Conservation (phyloP, 352 stramenopile genomes). For the Globisporangium irregulare region DNA sequence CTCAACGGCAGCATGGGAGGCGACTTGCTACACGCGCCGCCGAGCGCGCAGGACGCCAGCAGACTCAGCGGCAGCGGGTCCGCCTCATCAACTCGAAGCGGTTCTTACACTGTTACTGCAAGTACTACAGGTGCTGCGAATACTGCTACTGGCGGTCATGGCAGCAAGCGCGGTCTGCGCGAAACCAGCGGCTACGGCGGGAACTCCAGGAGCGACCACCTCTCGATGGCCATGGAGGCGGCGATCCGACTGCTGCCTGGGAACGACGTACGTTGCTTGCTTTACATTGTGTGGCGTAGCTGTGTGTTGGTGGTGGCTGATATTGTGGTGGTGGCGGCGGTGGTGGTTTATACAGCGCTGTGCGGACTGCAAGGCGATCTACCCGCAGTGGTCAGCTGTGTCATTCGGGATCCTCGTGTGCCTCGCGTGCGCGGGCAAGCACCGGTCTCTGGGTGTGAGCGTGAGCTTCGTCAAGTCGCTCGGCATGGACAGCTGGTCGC, state of each 20-base stretch:
- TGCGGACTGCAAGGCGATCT: constrained; percentile 76
- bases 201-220: constrained; percentile 21
- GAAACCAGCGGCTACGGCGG: constrained; percentile 6
- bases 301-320: background rate
- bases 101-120: background rate
- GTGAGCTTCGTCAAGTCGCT: constrained; percentile 86
- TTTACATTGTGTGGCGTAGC: background rate
- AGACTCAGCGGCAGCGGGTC: background rate
- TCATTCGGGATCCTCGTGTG: constrained; percentile 84
- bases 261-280: constrained; percentile 58
- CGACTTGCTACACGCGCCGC: constrained; percentile 1
- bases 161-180: constrained; percentile 1
- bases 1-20: background rate
- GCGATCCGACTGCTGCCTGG: constrained; percentile 62
- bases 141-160: background rate
- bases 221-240: constrained; percentile 49
- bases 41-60: background rate
- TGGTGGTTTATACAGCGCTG: constrained; percentile 42
- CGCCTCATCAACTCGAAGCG: background rate
- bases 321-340: background rate
- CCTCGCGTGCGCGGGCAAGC: constrained; percentile 66
- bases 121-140: background rate
- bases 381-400: constrained; percentile 79
- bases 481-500: constrained; percentile 72
- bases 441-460: constrained; percentile 76